Percentiles rank a stretch among this genome's conserved stretches.
phyloP scores from a whole-genome alignment of 1,139 yeast species.

The Zhuliangozyma blackwelliae region DNA sequence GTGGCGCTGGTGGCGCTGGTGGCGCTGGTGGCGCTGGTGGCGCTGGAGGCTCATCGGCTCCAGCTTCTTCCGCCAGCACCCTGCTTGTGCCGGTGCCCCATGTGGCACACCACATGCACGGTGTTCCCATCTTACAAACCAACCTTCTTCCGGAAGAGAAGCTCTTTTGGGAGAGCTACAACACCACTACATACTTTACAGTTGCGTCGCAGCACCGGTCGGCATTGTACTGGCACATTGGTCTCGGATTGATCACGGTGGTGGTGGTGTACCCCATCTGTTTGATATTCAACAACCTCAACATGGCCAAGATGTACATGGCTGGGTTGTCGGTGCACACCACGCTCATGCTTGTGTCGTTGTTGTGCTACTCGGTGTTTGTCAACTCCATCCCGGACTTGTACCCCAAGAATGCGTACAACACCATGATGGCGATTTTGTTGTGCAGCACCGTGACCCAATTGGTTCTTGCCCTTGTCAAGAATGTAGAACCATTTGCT shows the following conservation, averaged over 20 bases:
- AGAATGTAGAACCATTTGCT: conserved; percentile 5
- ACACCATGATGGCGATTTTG: conserved; percentile 59
- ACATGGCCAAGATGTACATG: conserved; percentile 51
- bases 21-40: too few species aligned
- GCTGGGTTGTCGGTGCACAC: conserved; percentile 54
- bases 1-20: too few species aligned
- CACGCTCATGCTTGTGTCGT: conserved; percentile 42
- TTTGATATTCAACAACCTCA: conserved; percentile 58
- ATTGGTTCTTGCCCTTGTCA: conserved; percentile 41
- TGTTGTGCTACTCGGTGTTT: conserved; percentile 58
- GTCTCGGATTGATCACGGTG: conserved; percentile 42
- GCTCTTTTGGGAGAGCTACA: conserved; percentile 72
- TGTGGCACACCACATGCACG: conserved; percentile 56
- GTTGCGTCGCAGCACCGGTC: conserved; percentile 46
- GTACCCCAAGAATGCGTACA: conserved; percentile 76
- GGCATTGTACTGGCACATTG: conserved; percentile 58
- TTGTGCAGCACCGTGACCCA: conserved; percentile 52
- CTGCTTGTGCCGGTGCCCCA: conserved; percentile 42
- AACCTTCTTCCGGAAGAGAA: conserved; percentile 67
- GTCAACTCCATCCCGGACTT: conserved; percentile 55
- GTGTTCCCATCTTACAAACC: conserved; percentile 71
- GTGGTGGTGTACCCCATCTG: conserved; percentile 66
- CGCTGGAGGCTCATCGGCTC: not conserved
- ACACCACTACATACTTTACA: conserved; percentile 74
- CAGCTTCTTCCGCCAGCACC: conserved; percentile 1